Evolutionary conservation across 306 rosid genomes (phyloP).

Genomic region (Begonia loranthoides): DNA sequence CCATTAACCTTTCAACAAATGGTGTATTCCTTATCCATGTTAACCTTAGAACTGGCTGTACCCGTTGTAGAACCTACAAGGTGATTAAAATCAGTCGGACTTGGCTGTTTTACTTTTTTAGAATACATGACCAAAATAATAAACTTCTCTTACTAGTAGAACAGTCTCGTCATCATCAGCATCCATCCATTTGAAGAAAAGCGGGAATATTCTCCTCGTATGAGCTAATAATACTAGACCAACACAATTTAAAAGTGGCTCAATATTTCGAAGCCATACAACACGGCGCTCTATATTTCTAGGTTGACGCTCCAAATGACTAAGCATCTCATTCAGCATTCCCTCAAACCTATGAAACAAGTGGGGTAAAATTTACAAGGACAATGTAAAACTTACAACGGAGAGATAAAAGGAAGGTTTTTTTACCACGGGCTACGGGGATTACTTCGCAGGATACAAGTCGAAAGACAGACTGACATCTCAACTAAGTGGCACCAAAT

Average conservation of each 20-base stretch:
- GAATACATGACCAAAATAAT: neutral
- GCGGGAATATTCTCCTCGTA: conserved; percentile 76
- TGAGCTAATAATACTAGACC: conserved; percentile 75
- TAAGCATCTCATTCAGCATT: conserved; percentile 73
- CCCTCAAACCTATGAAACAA: conserved; percentile 54
- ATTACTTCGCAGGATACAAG: conserved; percentile 50
- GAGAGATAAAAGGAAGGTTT: conserved; percentile 8
- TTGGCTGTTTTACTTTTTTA: neutral
- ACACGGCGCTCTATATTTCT: conserved; percentile 76
- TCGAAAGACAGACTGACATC: conserved; percentile 57
- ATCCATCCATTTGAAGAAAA: conserved; percentile 84
- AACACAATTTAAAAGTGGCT: conserved; percentile 40
- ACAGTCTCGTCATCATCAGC: conserved; percentile 79
- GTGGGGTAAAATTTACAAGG: neutral
- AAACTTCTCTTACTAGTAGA: conserved; percentile 46
- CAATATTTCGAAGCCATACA: conserved; percentile 65
- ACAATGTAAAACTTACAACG: conserved; percentile 3
- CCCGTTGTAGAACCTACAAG: conserved; percentile 59
- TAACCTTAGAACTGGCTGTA: conserved; percentile 39
- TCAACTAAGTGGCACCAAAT: conserved; percentile 73
- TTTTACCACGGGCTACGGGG: conserved; percentile 83
- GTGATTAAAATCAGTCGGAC: neutral
- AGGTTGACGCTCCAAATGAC: conserved; percentile 94
- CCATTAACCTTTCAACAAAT: conserved; percentile 45
- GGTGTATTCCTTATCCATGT: conserved; percentile 90